These are phyloP conservation scores for Petunia secreta DNA, from an alignment of 257 asterid genomes.

Conservation along the genomic window DNA sequence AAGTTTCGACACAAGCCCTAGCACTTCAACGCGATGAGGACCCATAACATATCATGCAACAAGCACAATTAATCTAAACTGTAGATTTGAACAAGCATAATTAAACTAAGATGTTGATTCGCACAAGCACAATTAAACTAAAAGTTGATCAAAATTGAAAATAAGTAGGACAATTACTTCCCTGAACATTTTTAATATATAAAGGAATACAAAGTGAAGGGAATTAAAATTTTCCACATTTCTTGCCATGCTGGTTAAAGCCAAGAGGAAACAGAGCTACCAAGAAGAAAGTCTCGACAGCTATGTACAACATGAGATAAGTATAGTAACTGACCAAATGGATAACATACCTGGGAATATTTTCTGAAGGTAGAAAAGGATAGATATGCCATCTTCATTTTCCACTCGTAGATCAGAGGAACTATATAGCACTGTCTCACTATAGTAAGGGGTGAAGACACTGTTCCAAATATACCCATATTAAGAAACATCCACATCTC, in stretches of 20 bases:
- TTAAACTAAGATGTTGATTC: neutral
- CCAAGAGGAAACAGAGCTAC: slow-evolving; percentile 14
- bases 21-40: neutral
- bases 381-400: slow-evolving; percentile 98
- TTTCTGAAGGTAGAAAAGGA: slow-evolving; percentile 90
- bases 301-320: slow-evolving; percentile 17
- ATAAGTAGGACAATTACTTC: neutral
- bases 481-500: slow-evolving; percentile 35
- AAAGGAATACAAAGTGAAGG: neutral
- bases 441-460: slow-evolving; percentile 99
- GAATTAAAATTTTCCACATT: slow-evolving; percentile 13
- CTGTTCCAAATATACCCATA: slow-evolving; percentile 49
- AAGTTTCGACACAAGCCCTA: neutral
- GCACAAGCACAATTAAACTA: neutral
- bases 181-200: slow-evolving; percentile 1
- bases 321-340: slow-evolving; percentile 23
- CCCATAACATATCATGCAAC: neutral
- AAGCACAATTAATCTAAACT: neutral
- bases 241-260: neutral
- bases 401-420: slow-evolving; percentile 82
- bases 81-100: neutral
- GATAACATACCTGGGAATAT: slow-evolving; percentile 81
- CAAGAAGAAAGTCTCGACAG: slow-evolving; percentile 26
- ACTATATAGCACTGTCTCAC: slow-evolving; percentile 98
- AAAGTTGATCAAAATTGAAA: neutral